Evolutionary conservation across 805 yeast genomes (phyloP).

Genomic region (Candida montana): DNA sequence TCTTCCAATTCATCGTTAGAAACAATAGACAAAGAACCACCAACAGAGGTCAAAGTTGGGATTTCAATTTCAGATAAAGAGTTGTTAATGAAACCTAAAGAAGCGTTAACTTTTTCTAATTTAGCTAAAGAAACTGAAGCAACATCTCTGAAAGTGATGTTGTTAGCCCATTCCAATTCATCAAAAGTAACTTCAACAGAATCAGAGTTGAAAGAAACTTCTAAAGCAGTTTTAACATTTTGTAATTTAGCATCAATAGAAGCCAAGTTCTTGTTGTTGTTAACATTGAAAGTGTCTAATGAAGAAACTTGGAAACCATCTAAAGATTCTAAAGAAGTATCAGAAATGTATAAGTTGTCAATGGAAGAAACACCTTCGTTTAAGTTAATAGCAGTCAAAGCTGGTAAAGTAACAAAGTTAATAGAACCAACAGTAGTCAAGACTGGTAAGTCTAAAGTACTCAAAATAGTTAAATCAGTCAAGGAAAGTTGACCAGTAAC

Average conservation of each 20-base stretch:
- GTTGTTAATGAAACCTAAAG: constrained; percentile 76
- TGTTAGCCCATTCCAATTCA: constrained; percentile 77
- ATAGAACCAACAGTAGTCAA: constrained; percentile 80
- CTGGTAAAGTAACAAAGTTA: constrained; percentile 80
- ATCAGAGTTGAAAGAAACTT: constrained; percentile 82
- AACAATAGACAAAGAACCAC: constrained; percentile 74
- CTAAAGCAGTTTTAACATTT: constrained; percentile 67
- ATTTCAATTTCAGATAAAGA: constrained; percentile 52
- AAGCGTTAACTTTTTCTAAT: constrained; percentile 70
- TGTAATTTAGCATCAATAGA: constrained; percentile 67
- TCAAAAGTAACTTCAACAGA: constrained; percentile 64
- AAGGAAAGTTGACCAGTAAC: constrained; percentile 69
- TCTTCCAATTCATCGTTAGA: constrained; percentile 69
- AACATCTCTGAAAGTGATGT: constrained; percentile 79
- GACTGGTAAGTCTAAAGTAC: constrained; percentile 66
- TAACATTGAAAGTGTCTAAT: constrained; percentile 60
- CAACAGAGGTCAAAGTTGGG: constrained; percentile 54
- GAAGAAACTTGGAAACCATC: constrained; percentile 55
- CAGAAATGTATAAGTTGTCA: constrained; percentile 62
- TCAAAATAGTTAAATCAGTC: constrained; percentile 58
- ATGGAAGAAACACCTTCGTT: constrained; percentile 67
- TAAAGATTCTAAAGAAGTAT: constrained; percentile 64
- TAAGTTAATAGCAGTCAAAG: constrained; percentile 66
- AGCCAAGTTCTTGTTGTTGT: constrained; percentile 82
- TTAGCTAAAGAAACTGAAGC: constrained; percentile 63